phyloP scores from a whole-genome alignment of 305 asterid genomes.

The Stenogyne calaminthoides region DNA sequence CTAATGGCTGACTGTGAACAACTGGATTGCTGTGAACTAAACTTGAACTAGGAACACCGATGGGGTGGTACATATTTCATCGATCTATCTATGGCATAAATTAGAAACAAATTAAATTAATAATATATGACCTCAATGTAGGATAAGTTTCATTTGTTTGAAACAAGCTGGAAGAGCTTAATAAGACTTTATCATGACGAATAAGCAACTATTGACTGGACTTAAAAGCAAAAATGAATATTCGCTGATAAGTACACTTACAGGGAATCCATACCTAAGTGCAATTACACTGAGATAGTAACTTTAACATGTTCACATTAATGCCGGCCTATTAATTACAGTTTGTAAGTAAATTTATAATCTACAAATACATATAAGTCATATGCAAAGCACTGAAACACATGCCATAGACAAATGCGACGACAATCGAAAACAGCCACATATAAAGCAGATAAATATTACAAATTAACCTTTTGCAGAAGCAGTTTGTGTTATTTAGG shows the following conservation, averaged over 20 bases:
- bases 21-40: conserved; percentile 42
- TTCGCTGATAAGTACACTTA: neutral
- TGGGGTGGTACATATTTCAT: conserved; percentile 46
- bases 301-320: conserved; percentile 8
- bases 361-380: conserved; percentile 12
- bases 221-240: neutral
- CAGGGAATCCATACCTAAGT: neutral
- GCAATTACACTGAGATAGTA: neutral
- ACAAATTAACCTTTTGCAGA: neutral
- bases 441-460: conserved; percentile 3
- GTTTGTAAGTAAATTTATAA: neutral
- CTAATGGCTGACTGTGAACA: conserved; percentile 44
- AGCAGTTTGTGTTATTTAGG: conserved; percentile 10
- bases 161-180: conserved; percentile 8
- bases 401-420: neutral
- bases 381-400: neutral
- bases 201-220: conserved; percentile 1
- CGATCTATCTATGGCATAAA: conserved; percentile 34
- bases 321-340: neutral
- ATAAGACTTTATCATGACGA: neutral
- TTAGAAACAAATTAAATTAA: conserved; percentile 14
- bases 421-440: neutral
- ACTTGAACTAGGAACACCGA: conserved; percentile 51
- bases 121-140: neutral
- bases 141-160: neutral